Evolutionary conservation across 306 rosid species (phyloP).

Genomic region (Cicer bijugum): DNA sequence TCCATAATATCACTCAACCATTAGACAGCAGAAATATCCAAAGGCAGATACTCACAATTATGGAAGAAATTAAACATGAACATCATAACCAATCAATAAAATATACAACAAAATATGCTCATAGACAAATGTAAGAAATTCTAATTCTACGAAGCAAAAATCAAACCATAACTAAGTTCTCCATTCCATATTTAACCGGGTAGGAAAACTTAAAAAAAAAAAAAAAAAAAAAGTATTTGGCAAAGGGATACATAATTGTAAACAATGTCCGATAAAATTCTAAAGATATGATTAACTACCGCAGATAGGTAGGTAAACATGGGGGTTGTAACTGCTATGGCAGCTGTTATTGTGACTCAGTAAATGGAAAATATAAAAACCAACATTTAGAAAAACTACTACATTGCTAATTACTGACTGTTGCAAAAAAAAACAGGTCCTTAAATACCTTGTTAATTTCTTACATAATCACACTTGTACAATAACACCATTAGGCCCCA

Average conservation of each 20-base stretch:
- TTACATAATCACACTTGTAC: slow-evolving; percentile 17
- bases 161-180: background rate
- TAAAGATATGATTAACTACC: background rate
- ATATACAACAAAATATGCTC: slow-evolving; percentile 1
- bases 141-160: background rate
- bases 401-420: too few relatives aligned
- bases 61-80: slow-evolving; percentile 20
- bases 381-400: slow-evolving; percentile 10
- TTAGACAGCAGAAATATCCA: background rate
- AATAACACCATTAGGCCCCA: slow-evolving; percentile 12
- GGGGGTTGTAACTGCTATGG: background rate
- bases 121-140: background rate
- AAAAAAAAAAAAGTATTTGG: background rate
- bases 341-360: background rate
- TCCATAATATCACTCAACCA: background rate
- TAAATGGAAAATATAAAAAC: slow-evolving; percentile 16
- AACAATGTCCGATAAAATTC: background rate
- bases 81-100: slow-evolving; percentile 6
- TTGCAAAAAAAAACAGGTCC: background rate
- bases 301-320: background rate
- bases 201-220: background rate
- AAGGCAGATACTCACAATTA: background rate
- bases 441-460: slow-evolving; percentile 33
- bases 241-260: background rate
- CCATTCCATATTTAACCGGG: background rate